phyloP scores from a whole-genome alignment of 768 basidiomycete species.

The Tulasnella sp. region DNA sequence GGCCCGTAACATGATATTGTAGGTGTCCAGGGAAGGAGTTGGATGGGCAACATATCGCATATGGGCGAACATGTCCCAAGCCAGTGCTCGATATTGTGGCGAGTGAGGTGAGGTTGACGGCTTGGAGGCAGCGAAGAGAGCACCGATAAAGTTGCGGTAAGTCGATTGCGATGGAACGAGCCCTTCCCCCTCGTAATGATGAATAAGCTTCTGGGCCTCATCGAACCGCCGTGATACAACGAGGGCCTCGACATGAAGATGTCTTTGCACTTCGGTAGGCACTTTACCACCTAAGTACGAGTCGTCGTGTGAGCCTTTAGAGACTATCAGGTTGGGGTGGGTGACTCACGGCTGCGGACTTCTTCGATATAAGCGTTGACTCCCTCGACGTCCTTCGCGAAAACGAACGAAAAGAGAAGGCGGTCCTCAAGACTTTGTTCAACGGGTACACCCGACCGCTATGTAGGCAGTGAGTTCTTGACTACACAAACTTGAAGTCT shows the following conservation, averaged over 20 bases:
- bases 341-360: slow-evolving; percentile 45
- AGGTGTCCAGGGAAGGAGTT: slow-evolving; percentile 64
- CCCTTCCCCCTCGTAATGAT: slow-evolving; percentile 62
- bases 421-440: slow-evolving; percentile 46
- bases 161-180: slow-evolving; percentile 65
- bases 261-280: slow-evolving; percentile 50
- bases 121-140: slow-evolving; percentile 47
- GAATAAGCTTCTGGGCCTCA: slow-evolving; percentile 62
- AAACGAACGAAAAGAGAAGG: slow-evolving; percentile 50
- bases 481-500: background rate
- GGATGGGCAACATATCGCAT: slow-evolving; percentile 96
- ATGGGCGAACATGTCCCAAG: slow-evolving; percentile 92
- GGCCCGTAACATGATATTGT: slow-evolving; percentile 81
- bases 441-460: slow-evolving; percentile 45
- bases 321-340: background rate
- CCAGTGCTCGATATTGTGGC: slow-evolving; percentile 58
- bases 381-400: slow-evolving; percentile 43
- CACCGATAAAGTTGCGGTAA: slow-evolving; percentile 62
- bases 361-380: slow-evolving; percentile 45
- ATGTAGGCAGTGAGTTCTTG: background rate
- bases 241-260: slow-evolving; percentile 59
- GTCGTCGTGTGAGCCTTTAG: slow-evolving; percentile 22
- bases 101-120: slow-evolving; percentile 33
- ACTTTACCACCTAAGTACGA: background rate
- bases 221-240: slow-evolving; percentile 51